Evolutionary conservation across 192 early-diverging fungal genomes (phyloP).

Genomic region (Rhizoclosmatium sp.): DNA sequence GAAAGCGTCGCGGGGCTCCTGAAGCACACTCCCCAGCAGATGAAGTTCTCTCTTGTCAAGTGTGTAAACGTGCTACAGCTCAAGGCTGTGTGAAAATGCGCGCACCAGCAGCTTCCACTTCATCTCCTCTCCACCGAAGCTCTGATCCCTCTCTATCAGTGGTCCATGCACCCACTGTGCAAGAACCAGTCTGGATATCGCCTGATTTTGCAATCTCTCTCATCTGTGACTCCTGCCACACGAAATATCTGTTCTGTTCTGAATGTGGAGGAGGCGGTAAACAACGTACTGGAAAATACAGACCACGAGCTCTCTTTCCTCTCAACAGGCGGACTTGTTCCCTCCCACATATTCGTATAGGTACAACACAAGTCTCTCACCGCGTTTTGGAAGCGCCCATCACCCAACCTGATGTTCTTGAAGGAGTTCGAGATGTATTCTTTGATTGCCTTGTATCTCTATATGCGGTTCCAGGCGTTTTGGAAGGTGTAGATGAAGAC

Average conservation of each 20-base stretch:
- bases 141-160: neutral
- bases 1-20: constrained; percentile 19
- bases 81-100: constrained; percentile 33
- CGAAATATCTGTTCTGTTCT: constrained; percentile 55
- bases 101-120: neutral
- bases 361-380: constrained; percentile 42
- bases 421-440: constrained; percentile 53
- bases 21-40: neutral
- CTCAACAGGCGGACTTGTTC: constrained; percentile 55
- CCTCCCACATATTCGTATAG: constrained; percentile 58
- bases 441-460: constrained; percentile 50
- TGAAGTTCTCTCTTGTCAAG: constrained; percentile 24
- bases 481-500: constrained; percentile 30
- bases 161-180: neutral
- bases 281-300: constrained; percentile 59
- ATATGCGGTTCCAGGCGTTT: constrained; percentile 48
- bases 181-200: neutral
- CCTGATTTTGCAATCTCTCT: constrained; percentile 49
- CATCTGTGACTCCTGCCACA: constrained; percentile 49
- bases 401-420: constrained; percentile 28
- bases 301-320: constrained; percentile 56
- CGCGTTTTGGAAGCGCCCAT: constrained; percentile 44
- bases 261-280: constrained; percentile 65
- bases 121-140: constrained; percentile 5
- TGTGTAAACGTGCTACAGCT: constrained; percentile 31